Evolutionary conservation across 495 filamentous ascomycete genomes (phyloP), one percentile per base, ranked within the genome.

Genomic region (Penicillium atrosanguineum): DNA sequence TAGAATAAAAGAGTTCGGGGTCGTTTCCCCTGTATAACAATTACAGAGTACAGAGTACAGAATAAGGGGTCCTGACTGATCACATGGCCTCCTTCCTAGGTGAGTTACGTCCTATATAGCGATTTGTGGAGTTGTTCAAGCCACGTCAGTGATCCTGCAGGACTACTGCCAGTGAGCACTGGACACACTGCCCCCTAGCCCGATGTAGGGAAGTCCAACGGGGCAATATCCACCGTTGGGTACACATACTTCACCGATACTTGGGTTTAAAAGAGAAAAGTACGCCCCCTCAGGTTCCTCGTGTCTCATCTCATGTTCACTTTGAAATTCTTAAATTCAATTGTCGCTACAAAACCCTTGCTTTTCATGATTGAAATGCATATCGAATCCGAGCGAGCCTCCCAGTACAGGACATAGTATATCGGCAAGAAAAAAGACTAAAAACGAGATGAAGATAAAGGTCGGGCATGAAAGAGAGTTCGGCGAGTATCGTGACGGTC

Each of bases 171-270:
- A 62, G 60, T 62, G 23, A 62, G 31, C 31, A 38, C 34, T 7
- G 53, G 25, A 31, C 56, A 53, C 49, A 50, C 25, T 36, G 29
- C 45, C 28, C 28, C 12, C 46, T 50, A 58, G 50, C 20, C 51
- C 38, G 36, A 55, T 59, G 50, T 42, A 50, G 31, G 55, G 56
- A 53, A 45, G 40, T 57, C 53, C 45, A 53, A 52, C 11, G 57
- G 48, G 53, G 57, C 56, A 9, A 48, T 59, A 62, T 46, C 52
- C 60, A 62, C 59, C 37, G 45, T 62, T 56, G 60, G 60, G 60
- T 49, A 62, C 46, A 40, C 44, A 73, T 23, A 74, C 75, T 48
- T 56, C 53, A 55, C 52, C 48, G 50, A 55, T 44, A 42, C 14
- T 31, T 18, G 29, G 19, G 29, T 7, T 49, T 36, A 16, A 40